Base-by-base conservation (phyloP, 169 alveolate genomes). In the Plasmodium cynomolgi region DNA sequence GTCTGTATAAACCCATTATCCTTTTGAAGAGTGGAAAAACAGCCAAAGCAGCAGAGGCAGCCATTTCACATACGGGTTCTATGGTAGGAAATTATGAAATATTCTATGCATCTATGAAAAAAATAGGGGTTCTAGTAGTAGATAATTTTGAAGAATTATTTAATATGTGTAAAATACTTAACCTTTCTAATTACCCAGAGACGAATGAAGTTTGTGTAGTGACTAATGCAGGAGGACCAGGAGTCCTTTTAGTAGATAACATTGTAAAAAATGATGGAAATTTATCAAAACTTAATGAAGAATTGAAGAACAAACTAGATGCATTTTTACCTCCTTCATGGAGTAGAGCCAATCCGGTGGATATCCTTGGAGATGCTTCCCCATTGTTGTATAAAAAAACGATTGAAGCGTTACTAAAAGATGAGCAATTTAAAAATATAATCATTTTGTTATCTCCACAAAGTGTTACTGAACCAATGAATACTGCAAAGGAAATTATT, bases 141-240 rank as follows among this genome's bases (percentile, higher is more conserved):
- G 96, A 93, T 39, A 81, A 93, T 94, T 96, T 97, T 54, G 96
- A 95, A 39, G 98, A 97, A 83, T 84, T 97, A 81, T 95, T 96
- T 80, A 95, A 96, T 41, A 86, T 93, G 95, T 96, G 96, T 29
- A 84, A 91, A 58, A 82, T 92, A 3, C 80, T 94, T 47, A 91
- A 92, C 83, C 88, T 93, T 26, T 93, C 95, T 41, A 96, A 95
- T 31, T 85, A 92, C 58, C 96, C 97, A 17, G 94, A 84, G 71
- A 97, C 96, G 31, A 95, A 95, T 81, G 95, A 93, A 58, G n/a
- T 96, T 47, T 90, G 92, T 33, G 96, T 97, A 3, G 68, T 97
- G 54, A 97, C 98, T 15, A 97, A 97, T 83, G 98, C 97, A 23
- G 98, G 98, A 9, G 98, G 98, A 0, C 97, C 96, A 2, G 98